A percentile compares a stretch with the other conserved stretches of the same genome.
phyloP scores from a whole-genome alignment of 148 eudicot genomes.

The Cornus suecica region DNA sequence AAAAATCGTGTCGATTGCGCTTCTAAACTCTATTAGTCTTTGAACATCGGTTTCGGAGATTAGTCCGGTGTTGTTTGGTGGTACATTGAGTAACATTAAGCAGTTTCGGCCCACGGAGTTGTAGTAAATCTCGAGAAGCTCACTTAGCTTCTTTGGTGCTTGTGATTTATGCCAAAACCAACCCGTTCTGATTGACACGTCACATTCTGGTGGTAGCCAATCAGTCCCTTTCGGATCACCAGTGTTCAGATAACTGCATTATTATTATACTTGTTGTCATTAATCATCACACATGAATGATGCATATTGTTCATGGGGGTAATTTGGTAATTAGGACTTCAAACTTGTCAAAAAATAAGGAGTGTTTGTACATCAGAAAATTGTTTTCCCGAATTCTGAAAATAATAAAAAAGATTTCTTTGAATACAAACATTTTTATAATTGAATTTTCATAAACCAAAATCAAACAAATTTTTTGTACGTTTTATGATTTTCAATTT shows the following conservation, averaged over 20 bases:
- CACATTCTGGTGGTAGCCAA: conserved; percentile 92
- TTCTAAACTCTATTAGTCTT: conserved; percentile 49
- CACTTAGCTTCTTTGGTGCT: conserved; percentile 54
- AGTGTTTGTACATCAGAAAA: too few relatives aligned
- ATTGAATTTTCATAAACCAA: too few relatives aligned
- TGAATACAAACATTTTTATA: too few relatives aligned
- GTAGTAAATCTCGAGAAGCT: conserved; percentile 70
- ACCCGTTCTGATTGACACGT: conserved; percentile 72
- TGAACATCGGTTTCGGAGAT: conserved; percentile 57
- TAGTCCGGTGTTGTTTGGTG: conserved; percentile 74
- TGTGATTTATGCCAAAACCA: conserved; percentile 96
- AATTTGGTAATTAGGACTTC: too few relatives aligned
- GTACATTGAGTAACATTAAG: conserved; percentile 74
- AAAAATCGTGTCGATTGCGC: conserved; percentile 58
- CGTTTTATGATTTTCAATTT: too few relatives aligned
- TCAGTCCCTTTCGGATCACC: conserved; percentile 84
- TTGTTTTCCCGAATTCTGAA: too few relatives aligned
- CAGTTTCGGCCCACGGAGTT: conserved; percentile 89
- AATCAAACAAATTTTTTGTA: too few relatives aligned
- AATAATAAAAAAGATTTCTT: too few relatives aligned
- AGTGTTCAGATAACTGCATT: conserved; percentile 65
- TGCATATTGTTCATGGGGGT: too few relatives aligned
- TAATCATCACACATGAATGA: too few relatives aligned
- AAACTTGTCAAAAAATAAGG: too few relatives aligned
- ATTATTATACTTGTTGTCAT: too few relatives aligned